These are phyloP conservation scores for Hypoxylon sp. DNA, from an alignment of 2,329 filamentous ascomycete genomes.

Conservation along the genomic window DNA sequence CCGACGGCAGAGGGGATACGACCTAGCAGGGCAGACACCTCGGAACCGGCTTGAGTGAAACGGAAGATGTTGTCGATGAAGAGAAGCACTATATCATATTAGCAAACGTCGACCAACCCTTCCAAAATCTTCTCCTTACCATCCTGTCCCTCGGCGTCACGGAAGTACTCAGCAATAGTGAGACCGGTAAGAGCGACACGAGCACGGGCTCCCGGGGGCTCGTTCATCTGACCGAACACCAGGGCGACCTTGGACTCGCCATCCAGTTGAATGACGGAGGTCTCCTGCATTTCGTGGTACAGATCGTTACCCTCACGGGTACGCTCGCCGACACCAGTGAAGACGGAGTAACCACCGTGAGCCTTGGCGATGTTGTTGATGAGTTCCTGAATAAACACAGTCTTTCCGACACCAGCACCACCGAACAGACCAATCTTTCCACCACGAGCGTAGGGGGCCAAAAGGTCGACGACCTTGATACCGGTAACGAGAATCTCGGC, in stretches of 20 bases:
- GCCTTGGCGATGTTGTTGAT: slow-evolving; percentile 99
- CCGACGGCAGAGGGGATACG: slow-evolving; percentile 99
- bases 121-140: slow-evolving; percentile 61
- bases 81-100: slow-evolving; percentile 76
- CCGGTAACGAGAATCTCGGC: slow-evolving; percentile 98
- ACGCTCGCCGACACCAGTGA: slow-evolving; percentile 99
- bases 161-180: slow-evolving; percentile 86
- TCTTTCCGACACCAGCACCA: slow-evolving; percentile 99
- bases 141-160: slow-evolving; percentile 83
- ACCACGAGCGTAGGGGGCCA: slow-evolving; percentile 99
- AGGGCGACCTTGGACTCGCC: slow-evolving; percentile 99
- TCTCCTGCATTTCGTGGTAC: slow-evolving; percentile 99
- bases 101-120: slow-evolving; percentile 1
- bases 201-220: slow-evolving; percentile 98
- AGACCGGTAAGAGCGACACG: slow-evolving; percentile 97
- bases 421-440: slow-evolving; percentile 99
- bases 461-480: slow-evolving; percentile 99
- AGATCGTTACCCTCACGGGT: slow-evolving; percentile 99
- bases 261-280: slow-evolving; percentile 98
- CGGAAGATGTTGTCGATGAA: slow-evolving; percentile 99
- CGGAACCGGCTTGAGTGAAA: slow-evolving; percentile 99
- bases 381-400: slow-evolving; percentile 99
- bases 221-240: slow-evolving; percentile 99
- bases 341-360: slow-evolving; percentile 99
- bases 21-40: slow-evolving; percentile 98